Conservation (phyloP, 192 early-diverging fungal genomes). For the Podila verticillata region DNA sequence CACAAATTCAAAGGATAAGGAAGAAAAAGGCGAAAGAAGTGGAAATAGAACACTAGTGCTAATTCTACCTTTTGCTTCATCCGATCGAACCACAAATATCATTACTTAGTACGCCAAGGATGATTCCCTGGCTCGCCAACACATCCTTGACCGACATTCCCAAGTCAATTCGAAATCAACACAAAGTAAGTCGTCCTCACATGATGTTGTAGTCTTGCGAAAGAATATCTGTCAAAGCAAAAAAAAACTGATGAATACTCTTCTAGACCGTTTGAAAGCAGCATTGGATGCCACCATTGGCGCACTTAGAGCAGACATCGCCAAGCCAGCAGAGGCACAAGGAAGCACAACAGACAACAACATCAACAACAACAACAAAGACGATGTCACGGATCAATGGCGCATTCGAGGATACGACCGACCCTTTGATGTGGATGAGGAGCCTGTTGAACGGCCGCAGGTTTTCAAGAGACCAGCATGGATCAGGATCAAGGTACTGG, state of each 20-base stretch:
- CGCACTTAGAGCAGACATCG: conserved; percentile 17
- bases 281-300: conserved; percentile 46
- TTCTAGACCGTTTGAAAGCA: conserved; percentile 18
- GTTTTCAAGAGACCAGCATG: conserved; percentile 23
- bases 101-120: conserved; percentile 31
- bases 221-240: not conserved
- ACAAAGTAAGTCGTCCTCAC: conserved; percentile 8
- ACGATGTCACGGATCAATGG: conserved; percentile 6
- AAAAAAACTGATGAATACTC: not conserved
- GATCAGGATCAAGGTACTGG: conserved; percentile 25
- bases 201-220: not conserved
- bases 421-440: conserved; percentile 14
- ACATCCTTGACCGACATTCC: conserved; percentile 10
- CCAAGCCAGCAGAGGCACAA: not conserved
- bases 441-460: not conserved
- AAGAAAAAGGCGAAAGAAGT: too few relatives aligned
- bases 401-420: conserved; percentile 20
- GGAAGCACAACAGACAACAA: not conserved
- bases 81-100: not conserved
- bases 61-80: not conserved
- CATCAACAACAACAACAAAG: too few relatives aligned
- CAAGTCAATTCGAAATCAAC: not conserved
- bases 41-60: too few relatives aligned
- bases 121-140: conserved; percentile 29
- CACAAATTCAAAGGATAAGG: not conserved